phyloP scores from a whole-genome alignment of 352 stramenopile genomes.

The Elongisporangium prolatum region DNA sequence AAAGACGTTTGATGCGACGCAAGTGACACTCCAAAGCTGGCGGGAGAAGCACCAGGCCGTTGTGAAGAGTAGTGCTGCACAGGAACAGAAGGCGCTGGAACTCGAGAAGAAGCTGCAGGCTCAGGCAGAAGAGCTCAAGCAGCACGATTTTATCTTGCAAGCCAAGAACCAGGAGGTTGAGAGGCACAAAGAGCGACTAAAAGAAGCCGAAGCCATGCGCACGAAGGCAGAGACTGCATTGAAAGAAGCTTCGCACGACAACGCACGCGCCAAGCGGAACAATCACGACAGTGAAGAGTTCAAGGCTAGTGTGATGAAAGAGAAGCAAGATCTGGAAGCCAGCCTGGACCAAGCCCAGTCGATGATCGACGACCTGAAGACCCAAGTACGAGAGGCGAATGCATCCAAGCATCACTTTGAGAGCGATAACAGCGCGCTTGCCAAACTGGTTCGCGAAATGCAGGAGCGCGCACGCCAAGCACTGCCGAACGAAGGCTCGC shows the following conservation, averaged over 20 bases:
- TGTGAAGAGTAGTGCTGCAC: conserved; percentile 24
- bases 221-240: conserved; percentile 23
- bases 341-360: conserved; percentile 31
- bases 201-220: conserved; percentile 40
- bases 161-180: conserved; percentile 48
- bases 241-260: conserved; percentile 19
- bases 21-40: conserved; percentile 33
- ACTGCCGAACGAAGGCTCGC: conserved; percentile 5
- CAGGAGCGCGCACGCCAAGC: conserved; percentile 29
- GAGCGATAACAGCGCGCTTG: conserved; percentile 49
- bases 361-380: conserved; percentile 23
- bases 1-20: conserved; percentile 35
- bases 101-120: conserved; percentile 38
- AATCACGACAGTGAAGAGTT: conserved; percentile 10
- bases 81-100: conserved; percentile 30
- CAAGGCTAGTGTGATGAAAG: conserved; percentile 18
- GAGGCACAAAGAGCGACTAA: conserved; percentile 33
- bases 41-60: conserved; percentile 48
- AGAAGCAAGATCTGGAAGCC: conserved; percentile 34
- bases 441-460: conserved; percentile 39
- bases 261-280: conserved; percentile 10
- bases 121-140: conserved; percentile 51
- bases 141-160: conserved; percentile 53
- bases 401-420: conserved; percentile 33
- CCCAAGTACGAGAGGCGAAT: conserved; percentile 13